Evolutionary conservation across 2,329 filamentous ascomycete genomes (phyloP), one percentile per base, ranked within the genome.

Genomic region (Grosmannia clavigera): DNA sequence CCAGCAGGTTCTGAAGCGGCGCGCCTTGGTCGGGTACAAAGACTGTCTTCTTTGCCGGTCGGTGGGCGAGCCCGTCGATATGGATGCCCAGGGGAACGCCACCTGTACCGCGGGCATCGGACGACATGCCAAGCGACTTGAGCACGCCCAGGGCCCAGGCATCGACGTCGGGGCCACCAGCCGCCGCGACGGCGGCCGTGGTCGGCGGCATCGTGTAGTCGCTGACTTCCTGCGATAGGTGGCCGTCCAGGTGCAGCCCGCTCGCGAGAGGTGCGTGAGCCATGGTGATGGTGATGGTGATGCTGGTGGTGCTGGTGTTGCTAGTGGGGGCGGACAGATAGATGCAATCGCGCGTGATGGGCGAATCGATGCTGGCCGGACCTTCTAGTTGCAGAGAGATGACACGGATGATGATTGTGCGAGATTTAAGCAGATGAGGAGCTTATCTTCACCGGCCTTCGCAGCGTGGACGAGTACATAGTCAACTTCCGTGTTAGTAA

Each of bases 1-100:
- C 78, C 0, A 69, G 76, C 59, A 74, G 80, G 60, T 74, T 75
- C 63, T 71, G 76, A 60, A 72, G 71, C 48, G 70, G 68, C 12
- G 68, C 68, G 55, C 72, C 68, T 64, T 38, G 58, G 61, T 29
- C 56, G 10, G 58, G 56, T 4, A 19, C 48, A 12, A 61, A 51
- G 29, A 40, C 50, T 3, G 48, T 54, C 22, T 31, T 53, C 35
- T 27, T 56, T 48, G 12, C 58, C 53, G 51, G 33, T 16, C 58
- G 58, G 16, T 56, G 31, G 1, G 31, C 46, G 25, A 53, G 58
- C 0, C 25, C 82, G 70, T 95, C 88, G 58, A 95, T 81, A 2
- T 89, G 85, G 65, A 95, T 94, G 56, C 85, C 78, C 58, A 95
- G 78, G 5, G 84, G 78, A 33, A 81, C 78, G 54, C 83, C 81